Base-by-base conservation (phyloP, 139 green algal genomes). In the Yamagishiella unicocca region DNA sequence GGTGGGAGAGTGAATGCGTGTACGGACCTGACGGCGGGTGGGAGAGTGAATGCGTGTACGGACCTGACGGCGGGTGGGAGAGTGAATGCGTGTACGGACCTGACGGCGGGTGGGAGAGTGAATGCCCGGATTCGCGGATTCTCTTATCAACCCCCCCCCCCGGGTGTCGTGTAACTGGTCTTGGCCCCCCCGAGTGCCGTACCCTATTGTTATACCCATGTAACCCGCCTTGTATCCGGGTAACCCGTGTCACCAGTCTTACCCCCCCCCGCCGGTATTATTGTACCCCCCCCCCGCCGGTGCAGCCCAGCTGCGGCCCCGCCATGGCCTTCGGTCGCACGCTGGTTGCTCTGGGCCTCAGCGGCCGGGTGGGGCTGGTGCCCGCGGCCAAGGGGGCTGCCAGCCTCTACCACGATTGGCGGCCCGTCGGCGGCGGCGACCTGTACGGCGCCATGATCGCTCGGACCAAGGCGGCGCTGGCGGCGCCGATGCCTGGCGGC, bases 331-430 rank as follows among this genome's bases (percentile, higher is more conserved):
- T 86, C 37, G 80, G 12, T 5, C 61, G 80, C 64, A 77, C 62
- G 8, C 62, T 86, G 37, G 31, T 86, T 21, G 10, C 43, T 0
- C 66, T 86, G 66, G 80, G 80, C 31, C 80, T 86, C 22, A 61
- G 55, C 55, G 80, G 33, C 24, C 62, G 64, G 0, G 80, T 86
- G 80, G 80, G 64, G 1, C 45, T 86, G 64, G 64, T 86, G 62
- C 80, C 80, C 29, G 9, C 42, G 17, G 80, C 80, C 31, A 29
- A n/a, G 14, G 64, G 64, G 17, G 33, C 80, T 42, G 77, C 80
- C 64, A 78, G 27, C 64, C 80, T 86, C 21, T 86, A 68, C 80
- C 19, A 50, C 62, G 80, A 86, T 42, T 86, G 80, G 80, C 43
- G 45, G n/a, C 80, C 80, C 31, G 7, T 8, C 43, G 80, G 77